These are phyloP conservation scores for Penicillium nucicola DNA, from an alignment of 495 filamentous ascomycete species.

Conservation along the genomic window DNA sequence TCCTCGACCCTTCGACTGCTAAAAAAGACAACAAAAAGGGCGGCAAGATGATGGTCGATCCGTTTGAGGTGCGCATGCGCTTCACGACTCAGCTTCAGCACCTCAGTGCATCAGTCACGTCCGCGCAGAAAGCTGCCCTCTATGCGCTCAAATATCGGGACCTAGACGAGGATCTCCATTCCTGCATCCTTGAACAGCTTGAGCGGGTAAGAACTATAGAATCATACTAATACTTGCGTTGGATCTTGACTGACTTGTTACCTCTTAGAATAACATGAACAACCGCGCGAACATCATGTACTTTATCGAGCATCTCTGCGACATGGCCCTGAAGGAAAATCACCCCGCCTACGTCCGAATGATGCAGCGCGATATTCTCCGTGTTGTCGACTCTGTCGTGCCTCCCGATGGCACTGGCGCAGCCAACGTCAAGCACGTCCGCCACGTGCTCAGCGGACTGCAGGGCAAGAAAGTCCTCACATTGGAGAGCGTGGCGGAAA, in stretches of 20 bases:
- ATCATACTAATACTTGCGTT: neutral
- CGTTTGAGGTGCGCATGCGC: constrained; percentile 97
- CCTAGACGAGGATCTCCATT: constrained; percentile 94
- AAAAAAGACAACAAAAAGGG: neutral
- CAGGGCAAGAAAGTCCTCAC: constrained; percentile 65
- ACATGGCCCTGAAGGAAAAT: constrained; percentile 73
- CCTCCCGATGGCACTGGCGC: constrained; percentile 86
- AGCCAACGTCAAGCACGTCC: constrained; percentile 89
- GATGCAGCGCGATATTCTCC: constrained; percentile 89
- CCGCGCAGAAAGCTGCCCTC: constrained; percentile 86
- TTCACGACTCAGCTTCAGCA: constrained; percentile 86
- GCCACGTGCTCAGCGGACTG: constrained; percentile 71
- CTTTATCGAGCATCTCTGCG: constrained; percentile 93
- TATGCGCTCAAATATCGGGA: constrained; percentile 92
- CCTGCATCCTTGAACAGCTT: constrained; percentile 92
- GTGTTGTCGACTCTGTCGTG: constrained; percentile 78
- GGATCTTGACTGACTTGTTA: neutral
- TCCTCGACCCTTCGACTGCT: no score
- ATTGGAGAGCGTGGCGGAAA: constrained; percentile 66
- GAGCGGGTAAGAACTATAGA: constrained; percentile 58
- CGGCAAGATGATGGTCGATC: constrained; percentile 70
- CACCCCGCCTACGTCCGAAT: constrained; percentile 78
- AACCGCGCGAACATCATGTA: constrained; percentile 98
- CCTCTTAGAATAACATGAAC: constrained; percentile 83
- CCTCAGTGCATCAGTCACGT: constrained; percentile 83